phyloP scores from a whole-genome alignment of 805 yeast genomes.

The Candida saitoana region DNA sequence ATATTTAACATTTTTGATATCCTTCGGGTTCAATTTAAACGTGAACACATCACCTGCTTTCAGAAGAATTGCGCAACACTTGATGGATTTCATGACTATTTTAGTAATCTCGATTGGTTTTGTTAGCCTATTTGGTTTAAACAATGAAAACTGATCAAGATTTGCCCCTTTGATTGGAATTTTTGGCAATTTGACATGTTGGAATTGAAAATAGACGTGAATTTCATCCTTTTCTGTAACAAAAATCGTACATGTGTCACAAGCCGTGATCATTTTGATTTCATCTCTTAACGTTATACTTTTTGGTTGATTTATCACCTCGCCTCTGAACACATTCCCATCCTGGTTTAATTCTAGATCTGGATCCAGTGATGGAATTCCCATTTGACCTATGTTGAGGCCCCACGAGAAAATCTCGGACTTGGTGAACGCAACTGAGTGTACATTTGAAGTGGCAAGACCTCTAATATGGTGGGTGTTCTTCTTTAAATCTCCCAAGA shows the following conservation, averaged over 20 bases:
- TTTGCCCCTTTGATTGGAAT: conserved; percentile 32
- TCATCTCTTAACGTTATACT: conserved; percentile 42
- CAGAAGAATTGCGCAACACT: conserved; percentile 46
- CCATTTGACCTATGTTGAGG: conserved; percentile 77
- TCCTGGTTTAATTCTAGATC: conserved; percentile 23
- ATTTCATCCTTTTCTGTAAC: conserved; percentile 56
- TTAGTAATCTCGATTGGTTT: conserved; percentile 32
- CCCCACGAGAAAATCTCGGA: conserved; percentile 67
- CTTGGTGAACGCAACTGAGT: conserved; percentile 57
- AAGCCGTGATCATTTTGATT: conserved; percentile 56
- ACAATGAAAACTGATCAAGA: conserved; percentile 47
- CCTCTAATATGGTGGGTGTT: conserved; percentile 31
- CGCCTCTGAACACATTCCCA: conserved; percentile 33
- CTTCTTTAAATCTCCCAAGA: conserved; percentile 42
- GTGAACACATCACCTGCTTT: conserved; percentile 58
- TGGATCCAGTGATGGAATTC: conserved; percentile 30
- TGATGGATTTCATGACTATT: conserved; percentile 32
- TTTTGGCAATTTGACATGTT: conserved; percentile 47
- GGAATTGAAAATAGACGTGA: conserved; percentile 55
- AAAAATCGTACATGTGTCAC: conserved; percentile 68
- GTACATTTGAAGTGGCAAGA: conserved; percentile 62
- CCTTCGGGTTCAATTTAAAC: conserved; percentile 20
- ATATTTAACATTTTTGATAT: conserved; percentile 42
- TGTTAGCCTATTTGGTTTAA: conserved; percentile 51
- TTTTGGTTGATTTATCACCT: conserved; percentile 36